Evolutionary conservation across 78 protist genomes (phyloP).

Genomic region (Anaeramoeba flamelloides): DNA sequence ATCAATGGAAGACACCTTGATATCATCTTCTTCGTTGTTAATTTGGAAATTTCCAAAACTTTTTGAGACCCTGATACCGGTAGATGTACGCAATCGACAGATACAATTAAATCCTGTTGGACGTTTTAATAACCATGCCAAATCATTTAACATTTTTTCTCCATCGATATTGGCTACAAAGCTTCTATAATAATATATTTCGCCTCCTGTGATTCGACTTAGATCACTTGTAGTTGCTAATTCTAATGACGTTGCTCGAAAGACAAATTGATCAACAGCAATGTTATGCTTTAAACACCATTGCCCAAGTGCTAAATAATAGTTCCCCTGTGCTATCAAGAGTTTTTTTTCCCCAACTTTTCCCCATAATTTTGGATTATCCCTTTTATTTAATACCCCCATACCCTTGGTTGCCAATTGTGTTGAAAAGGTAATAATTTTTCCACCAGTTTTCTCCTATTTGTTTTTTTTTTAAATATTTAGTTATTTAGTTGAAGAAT

Average conservation of each 20-base stretch:
- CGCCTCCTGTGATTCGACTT: background rate
- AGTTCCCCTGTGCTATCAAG: background rate
- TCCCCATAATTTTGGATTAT: background rate
- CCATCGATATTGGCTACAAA: background rate
- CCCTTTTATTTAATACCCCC: background rate
- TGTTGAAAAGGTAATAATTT: background rate
- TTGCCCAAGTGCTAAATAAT: background rate
- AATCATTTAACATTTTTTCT: background rate
- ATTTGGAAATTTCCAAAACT: too few relatives aligned
- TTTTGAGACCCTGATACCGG: too few relatives aligned
- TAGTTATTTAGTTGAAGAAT: too few relatives aligned
- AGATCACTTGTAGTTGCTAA: background rate
- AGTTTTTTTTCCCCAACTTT: background rate
- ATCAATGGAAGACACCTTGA: background rate
- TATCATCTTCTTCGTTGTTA: background rate
- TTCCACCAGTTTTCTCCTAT: background rate
- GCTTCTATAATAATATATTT: background rate
- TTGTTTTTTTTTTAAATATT: background rate
- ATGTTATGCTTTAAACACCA: background rate
- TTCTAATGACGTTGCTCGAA: background rate
- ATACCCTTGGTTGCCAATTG: background rate
- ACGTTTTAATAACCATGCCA: background rate
- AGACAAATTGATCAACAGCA: background rate
- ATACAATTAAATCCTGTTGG: background rate
- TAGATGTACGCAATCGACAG: background rate